phyloP scores from a whole-genome alignment of 2,329 filamentous ascomycete genomes.

The Fusarium papillatum region DNA sequence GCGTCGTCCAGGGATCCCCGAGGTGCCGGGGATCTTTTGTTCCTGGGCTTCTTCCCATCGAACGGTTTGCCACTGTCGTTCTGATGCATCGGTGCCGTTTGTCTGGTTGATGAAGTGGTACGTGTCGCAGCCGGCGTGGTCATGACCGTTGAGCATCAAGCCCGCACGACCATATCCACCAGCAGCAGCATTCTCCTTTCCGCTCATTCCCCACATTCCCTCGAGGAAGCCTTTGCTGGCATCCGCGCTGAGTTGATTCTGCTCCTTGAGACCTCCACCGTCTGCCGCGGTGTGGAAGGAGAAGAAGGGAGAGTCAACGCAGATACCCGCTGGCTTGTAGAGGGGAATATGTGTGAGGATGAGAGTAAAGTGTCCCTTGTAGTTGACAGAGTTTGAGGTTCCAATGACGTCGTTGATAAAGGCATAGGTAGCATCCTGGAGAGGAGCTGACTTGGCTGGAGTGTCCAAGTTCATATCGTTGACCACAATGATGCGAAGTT shows the following conservation, averaged over 20 bases:
- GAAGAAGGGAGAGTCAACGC: constrained; percentile 88
- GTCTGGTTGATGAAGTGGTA: constrained; percentile 84
- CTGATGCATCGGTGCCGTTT: constrained; percentile 52
- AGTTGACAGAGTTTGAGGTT: constrained; percentile 71
- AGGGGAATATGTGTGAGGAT: constrained; percentile 94
- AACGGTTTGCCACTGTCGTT: constrained; percentile 64
- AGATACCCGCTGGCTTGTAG: constrained; percentile 85
- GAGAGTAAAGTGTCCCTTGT: constrained; percentile 79
- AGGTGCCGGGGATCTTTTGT: constrained; percentile 55
- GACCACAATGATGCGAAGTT: constrained; percentile 86
- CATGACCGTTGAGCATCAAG: constrained; percentile 91
- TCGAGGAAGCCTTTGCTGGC: constrained; percentile 84
- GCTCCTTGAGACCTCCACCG: constrained; percentile 84
- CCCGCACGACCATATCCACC: constrained; percentile 78
- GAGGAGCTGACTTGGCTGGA: constrained; percentile 74
- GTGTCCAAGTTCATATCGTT: constrained; percentile 96
- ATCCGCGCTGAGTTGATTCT: constrained; percentile 87
- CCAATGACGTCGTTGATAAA: constrained; percentile 81
- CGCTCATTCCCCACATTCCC: constrained; percentile 85
- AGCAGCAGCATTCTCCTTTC: constrained; percentile 68
- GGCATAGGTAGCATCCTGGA: constrained; percentile 83
- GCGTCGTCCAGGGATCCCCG: constrained; percentile 74
- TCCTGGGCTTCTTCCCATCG: constrained; percentile 61
- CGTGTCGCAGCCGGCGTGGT: constrained; percentile 94
- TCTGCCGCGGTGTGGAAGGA: constrained; percentile 78